Conservation (phyloP, 495 filamentous ascomycete species). For the Jackrogersella minutella region DNA sequence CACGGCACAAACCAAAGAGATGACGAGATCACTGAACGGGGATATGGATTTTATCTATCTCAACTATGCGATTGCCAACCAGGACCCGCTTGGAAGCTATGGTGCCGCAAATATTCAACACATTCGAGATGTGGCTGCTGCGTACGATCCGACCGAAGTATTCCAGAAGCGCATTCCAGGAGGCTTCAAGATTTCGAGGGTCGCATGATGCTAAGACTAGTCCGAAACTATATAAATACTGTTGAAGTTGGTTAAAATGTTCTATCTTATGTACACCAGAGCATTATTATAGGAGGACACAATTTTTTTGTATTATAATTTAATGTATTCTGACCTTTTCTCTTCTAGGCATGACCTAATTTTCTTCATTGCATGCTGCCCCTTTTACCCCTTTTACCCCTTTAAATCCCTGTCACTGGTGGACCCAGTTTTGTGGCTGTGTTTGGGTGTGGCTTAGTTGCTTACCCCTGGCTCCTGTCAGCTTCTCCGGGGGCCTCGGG, state of each 20-base stretch:
- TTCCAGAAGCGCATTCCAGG: conserved; percentile 58
- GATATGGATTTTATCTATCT: conserved; percentile 46
- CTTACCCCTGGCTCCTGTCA: neutral
- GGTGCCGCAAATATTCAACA: conserved; percentile 53
- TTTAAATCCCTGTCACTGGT: neutral
- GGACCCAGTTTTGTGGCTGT: conserved; percentile 8
- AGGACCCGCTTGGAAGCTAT: conserved; percentile 58
- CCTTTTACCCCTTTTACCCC: neutral
- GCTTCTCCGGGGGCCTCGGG: conserved; percentile 35
- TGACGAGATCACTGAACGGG: conserved; percentile 34
- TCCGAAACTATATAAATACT: neutral
- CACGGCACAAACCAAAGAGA: conserved; percentile 26
- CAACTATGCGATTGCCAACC: conserved; percentile 55
- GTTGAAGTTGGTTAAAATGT: neutral
- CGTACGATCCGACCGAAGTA: conserved; percentile 58
- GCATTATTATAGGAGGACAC: too few species aligned
- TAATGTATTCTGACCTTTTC: too few species aligned
- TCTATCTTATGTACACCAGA: neutral
- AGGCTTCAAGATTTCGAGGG: conserved; percentile 43
- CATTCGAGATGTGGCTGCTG: conserved; percentile 49
- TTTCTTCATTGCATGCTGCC: too few species aligned
- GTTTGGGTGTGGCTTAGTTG: conserved; percentile 7
- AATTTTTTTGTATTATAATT: too few species aligned
- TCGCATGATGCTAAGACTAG: conserved; percentile 1
- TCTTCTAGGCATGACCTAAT: too few species aligned